phyloP scores from a whole-genome alignment of 2,329 filamentous ascomycete genomes.

The Paraphoma sp. region DNA sequence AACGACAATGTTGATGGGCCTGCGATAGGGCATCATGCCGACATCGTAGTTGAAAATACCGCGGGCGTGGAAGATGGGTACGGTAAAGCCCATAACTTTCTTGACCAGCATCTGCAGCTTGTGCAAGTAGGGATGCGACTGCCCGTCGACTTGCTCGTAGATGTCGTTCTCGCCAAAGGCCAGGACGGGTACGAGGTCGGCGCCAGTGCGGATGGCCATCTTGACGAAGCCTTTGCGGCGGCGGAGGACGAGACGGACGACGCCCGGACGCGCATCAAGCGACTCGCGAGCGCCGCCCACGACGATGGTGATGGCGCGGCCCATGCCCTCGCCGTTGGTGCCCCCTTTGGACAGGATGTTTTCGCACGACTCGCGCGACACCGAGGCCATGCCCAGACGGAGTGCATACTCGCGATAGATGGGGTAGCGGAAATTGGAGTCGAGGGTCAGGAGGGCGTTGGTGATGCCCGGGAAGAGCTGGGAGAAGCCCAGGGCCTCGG shows the following conservation, averaged over 20 bases:
- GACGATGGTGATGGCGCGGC: conserved; percentile 95
- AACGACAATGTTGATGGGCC: conserved; percentile 87
- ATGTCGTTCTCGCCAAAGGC: conserved; percentile 95
- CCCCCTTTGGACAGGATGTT: conserved; percentile 85
- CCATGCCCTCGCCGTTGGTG: conserved; percentile 79
- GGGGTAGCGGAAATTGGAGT: conserved; percentile 92
- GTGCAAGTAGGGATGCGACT: conserved; percentile 79
- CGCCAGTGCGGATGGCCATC: conserved; percentile 88
- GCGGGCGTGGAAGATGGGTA: conserved; percentile 87
- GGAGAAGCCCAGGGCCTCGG: conserved; percentile 85
- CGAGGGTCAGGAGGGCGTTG: conserved; percentile 91
- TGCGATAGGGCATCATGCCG: conserved; percentile 91
- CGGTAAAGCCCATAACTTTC: conserved; percentile 86
- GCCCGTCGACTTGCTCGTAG: conserved; percentile 85
- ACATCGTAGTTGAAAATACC: conserved; percentile 98
- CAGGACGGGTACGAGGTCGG: conserved; percentile 89
- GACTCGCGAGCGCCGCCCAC: conserved; percentile 92
- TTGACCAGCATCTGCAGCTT: conserved; percentile 84
- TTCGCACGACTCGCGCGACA: conserved; percentile 90
- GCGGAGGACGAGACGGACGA: conserved; percentile 78
- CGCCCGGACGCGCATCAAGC: conserved; percentile 82
- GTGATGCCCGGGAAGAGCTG: conserved; percentile 93
- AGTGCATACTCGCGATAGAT: conserved; percentile 95
- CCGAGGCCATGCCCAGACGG: conserved; percentile 83
- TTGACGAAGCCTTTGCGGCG: conserved; percentile 93